Base-by-base conservation (phyloP, 176 grass and related monocot species). In the Dactylis glomerata region DNA sequence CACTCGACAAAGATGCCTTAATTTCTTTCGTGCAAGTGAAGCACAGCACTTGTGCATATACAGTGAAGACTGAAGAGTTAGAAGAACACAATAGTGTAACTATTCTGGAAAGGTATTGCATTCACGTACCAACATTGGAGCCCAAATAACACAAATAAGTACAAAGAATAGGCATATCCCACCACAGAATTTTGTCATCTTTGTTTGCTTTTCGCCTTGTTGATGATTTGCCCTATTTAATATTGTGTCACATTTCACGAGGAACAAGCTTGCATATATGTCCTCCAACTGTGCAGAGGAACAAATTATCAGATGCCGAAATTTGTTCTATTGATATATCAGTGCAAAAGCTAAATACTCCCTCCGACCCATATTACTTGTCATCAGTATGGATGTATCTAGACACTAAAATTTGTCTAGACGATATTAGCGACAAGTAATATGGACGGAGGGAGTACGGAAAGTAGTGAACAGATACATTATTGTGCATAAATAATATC, bases 91-190 rank as follows among this genome's bases (percentile, higher is more conserved):
- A 54, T 12, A 88, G 26, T 32, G 50, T 26, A 70, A 52, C 10
- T 70, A 82, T 33, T 26, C 17, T 26, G 13, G 9, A 77, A 56
- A 52, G 50, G 32, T 71, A 44, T 23, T 8, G 31, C 47, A 89
- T 82, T 83, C 34, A 30, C 84, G 58, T 93, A 98, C 96, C 93
- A 98, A 87, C 96, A 98, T 98, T 85, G 96, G 96, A 80, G 96
- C 91, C 96, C 96, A 98, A 79, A 98, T 98, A 88, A 98, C 93
- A 87, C 96, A 92, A 50, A 98, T 95, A 88, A 98, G 82, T 88
- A 98, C 92, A 44, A 95, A 98, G 91, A 98, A 95, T 64, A 98
- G 84, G 88, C 96, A 98, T 86, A 98, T 95, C 55, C 96, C 96
- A 83, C 93, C 93, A 71, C 89, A 92, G 68, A 98, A 98, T 86